phyloP scores from a whole-genome alignment of 208 protist species.

The Leishmania guyanensis region DNA sequence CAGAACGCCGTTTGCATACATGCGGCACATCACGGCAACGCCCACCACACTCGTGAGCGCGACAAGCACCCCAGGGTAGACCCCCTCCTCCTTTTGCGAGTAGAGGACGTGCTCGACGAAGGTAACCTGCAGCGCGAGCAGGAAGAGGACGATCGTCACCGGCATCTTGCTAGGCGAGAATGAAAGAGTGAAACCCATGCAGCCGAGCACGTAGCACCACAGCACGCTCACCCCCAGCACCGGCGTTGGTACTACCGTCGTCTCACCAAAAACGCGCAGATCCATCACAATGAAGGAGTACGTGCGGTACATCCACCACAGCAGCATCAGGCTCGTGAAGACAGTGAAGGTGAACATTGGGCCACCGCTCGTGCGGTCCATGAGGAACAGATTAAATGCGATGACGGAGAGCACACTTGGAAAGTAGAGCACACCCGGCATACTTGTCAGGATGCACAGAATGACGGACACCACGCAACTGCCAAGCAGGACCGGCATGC shows the following conservation, averaged over 20 bases:
- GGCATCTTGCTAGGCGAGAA: constrained; percentile 60
- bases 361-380: constrained; percentile 65
- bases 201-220: constrained; percentile 84
- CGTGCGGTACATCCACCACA: constrained; percentile 91
- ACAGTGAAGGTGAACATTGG: constrained; percentile 80
- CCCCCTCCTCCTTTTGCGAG: constrained; percentile 79
- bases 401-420: constrained; percentile 54
- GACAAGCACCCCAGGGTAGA: constrained; percentile 78
- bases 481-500: constrained; percentile 38
- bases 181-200: constrained; percentile 71
- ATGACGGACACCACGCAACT: constrained; percentile 46
- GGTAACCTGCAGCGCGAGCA: constrained; percentile 69
- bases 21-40: constrained; percentile 48
- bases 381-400: constrained; percentile 75
- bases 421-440: constrained; percentile 63
- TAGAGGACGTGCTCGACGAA: constrained; percentile 89
- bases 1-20: constrained; percentile 73
- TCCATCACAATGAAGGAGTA: constrained; percentile 88
- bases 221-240: constrained; percentile 64
- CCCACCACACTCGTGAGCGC: constrained; percentile 67
- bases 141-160: constrained; percentile 56
- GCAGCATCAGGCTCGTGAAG: constrained; percentile 74
- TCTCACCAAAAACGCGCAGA: constrained; percentile 80
- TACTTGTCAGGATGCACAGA: constrained; percentile 43
- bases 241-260: constrained; percentile 62